Base-by-base conservation (phyloP, 495 filamentous ascomycete genomes). In the Bathelium albidoporum region DNA sequence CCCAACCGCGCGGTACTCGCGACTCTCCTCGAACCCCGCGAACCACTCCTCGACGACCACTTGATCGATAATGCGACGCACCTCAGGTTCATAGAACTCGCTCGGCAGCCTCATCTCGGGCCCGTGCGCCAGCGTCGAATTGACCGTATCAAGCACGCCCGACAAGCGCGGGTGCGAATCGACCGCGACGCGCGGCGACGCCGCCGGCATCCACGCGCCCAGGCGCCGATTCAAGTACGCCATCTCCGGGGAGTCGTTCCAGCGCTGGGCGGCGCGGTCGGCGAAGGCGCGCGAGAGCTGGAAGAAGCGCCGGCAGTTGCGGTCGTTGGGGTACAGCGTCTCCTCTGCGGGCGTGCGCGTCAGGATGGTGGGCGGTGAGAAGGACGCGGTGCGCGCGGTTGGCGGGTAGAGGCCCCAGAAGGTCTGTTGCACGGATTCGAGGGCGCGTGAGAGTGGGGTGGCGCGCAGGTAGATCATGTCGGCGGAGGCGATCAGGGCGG, bases 21-120 rank as follows among this genome's bases (percentile, higher is more conserved):
- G 74, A 62, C 83, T 90, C 75, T 96, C 90, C 43, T 79, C 80
- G 72, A 91, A 98, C 2, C 93, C 94, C 9, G 84, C 75, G 71
- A 87, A 97, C 94, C 94, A 97, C 76, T 98, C 95, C 66, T 98
- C 94, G 1, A 89, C 85, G 45, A 80, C 83, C 58, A 97, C 89
- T 31, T 81, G 80, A 59, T 97, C 88, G 61, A 97, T 82, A 58
- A 91, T 86, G 1, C 77, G 79, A 4, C 82, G 74, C 2, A 77
- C 87, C 72, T 86, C 88, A 32, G 78, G 70, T 68, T 96, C 90
- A 73, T 98, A 97, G 74, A 98, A 98, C 59, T 91, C 89, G 16
- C 76, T 73, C 0, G 94, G 94, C 7, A 98, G 80, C 52, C 78
- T 80, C 0, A 90, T 96, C 16, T 80, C 80, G 0, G 87, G 82